Evolutionary conservation across 2,329 filamentous ascomycete genomes (phyloP).

Genomic region (Penicillium sp.): DNA sequence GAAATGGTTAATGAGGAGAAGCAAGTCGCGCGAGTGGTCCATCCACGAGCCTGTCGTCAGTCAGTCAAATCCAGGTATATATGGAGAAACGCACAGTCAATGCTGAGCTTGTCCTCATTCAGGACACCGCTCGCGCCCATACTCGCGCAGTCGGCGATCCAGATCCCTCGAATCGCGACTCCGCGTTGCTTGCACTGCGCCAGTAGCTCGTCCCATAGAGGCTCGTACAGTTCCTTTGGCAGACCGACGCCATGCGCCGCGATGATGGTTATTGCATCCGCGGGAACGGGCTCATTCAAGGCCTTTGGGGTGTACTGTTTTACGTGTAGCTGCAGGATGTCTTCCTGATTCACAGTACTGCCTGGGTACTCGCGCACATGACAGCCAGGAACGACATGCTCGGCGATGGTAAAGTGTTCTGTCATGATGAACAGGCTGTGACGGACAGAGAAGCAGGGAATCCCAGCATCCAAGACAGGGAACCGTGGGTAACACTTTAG

Average conservation of each 20-base stretch:
- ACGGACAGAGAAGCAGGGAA: no score
- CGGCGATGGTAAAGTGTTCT: neutral
- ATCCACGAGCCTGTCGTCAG: no score
- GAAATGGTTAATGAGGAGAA: slow-evolving; percentile 14
- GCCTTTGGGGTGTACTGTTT: slow-evolving; percentile 15
- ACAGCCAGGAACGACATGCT: neutral
- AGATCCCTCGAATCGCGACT: slow-evolving; percentile 13
- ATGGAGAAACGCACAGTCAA: slow-evolving; percentile 9
- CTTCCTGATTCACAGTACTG: neutral
- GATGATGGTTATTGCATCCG: slow-evolving; percentile 13
- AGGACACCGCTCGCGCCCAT: slow-evolving; percentile 12
- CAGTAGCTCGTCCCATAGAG: slow-evolving; percentile 6
- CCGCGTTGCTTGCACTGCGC: no score
- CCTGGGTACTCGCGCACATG: neutral
- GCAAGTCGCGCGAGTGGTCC: slow-evolving; percentile 17
- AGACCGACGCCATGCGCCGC: slow-evolving; percentile 12
- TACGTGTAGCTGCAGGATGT: slow-evolving; percentile 2
- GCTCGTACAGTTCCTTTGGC: slow-evolving; percentile 18
- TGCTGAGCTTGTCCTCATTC: slow-evolving; percentile 15
- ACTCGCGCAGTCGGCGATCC: slow-evolving; percentile 16
- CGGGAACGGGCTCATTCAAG: neutral
- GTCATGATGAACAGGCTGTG: no score
- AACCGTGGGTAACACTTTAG: no score
- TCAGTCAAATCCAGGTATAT: neutral
- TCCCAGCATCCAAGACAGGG: no score